Base-by-base conservation (phyloP, 345 rosid species). In the Moricandia arvensis region DNA sequence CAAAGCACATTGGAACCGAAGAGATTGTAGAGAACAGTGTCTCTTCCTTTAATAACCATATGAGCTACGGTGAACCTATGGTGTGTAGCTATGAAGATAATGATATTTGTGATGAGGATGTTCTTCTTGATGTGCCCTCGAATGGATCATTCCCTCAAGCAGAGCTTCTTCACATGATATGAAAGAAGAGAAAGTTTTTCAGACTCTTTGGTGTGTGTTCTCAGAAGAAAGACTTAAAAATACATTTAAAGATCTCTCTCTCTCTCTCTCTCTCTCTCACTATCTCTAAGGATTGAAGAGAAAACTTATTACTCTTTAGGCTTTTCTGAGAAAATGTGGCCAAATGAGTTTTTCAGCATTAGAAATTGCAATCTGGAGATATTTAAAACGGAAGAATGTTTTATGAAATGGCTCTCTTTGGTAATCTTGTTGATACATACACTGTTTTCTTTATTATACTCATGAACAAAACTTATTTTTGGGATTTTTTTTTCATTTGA, bases 81-180 rank as follows among this genome's bases (percentile, higher is more conserved):
- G 74, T 72, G 86, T 86, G 76, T 73, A 80, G 81, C 1, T 87
- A 81, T 71, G 97, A 86, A 76, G 87, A 77, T 64, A 68, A 63
- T 79, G 82, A 63, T 33, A 63, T 68, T 4, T 87, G 84, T 30
- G 90, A 90, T 63, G 89, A 90, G 65, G 96, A 90, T 77, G 82
- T 95, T 82, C 93, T 95, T 72, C 76, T 92, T 69, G 91, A 92
- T 21, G 90, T 95, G 62, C 97, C 99, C 59, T 87, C 86, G 63
- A 89, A 88, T 35, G 80, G 90, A 75, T 95, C 91, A 65, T 95
- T 95, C 72, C 88, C 96, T 45, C 93, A 90, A 74, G 98, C 99
- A 33, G 99, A 95, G 83, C 96, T 95, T 65, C 97, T 95, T 76
- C 83, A 73, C 10, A 74, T 68, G 68, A 68, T 69, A 41, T 79